Conservation (phyloP, 2,329 filamentous ascomycete genomes). For the Biscogniauxia sp. region DNA sequence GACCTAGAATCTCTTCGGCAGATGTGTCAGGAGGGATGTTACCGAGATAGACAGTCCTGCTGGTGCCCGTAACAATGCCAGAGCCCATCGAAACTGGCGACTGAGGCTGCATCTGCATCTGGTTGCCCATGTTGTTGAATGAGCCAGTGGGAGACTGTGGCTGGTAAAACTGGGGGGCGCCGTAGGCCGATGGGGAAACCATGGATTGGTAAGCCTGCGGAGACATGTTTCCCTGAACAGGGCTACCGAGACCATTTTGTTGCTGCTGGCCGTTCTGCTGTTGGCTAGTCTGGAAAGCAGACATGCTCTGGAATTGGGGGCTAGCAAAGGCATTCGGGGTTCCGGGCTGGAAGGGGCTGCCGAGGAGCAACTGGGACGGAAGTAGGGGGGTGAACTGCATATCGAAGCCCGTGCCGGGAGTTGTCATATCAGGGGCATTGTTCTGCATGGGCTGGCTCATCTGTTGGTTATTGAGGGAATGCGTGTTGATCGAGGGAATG, state of each 20-base stretch:
- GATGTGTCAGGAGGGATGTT: constrained; percentile 98
- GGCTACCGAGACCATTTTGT: constrained; percentile 65
- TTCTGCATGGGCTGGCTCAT: constrained; percentile 50
- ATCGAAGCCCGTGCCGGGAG: constrained; percentile 85
- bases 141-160: constrained; percentile 82
- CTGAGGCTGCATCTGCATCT: constrained; percentile 61
- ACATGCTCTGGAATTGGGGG: constrained; percentile 85
- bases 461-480: constrained; percentile 65
- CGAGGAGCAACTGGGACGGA: constrained; percentile 89
- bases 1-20: constrained; percentile 92
- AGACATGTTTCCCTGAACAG: constrained; percentile 74
- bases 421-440: constrained; percentile 71
- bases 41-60: constrained; percentile 93
- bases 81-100: constrained; percentile 74
- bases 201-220: constrained; percentile 81
- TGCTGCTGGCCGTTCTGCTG: constrained; percentile 42
- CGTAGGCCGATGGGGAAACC: constrained; percentile 81
- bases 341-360: constrained; percentile 94
- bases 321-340: constrained; percentile 87
- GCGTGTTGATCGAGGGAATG: constrained; percentile 91
- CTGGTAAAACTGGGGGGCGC: constrained; percentile 75
- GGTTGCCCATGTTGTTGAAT: constrained; percentile 63
- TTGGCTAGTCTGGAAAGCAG: constrained; percentile 67
- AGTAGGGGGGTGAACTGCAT: constrained; percentile 98
- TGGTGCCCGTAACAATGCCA: constrained; percentile 84